Percentiles rank a stretch among this genome's conserved stretches.
Conservation (phyloP, 805 yeast species). For the Grigorovia yakushimaensis region DNA sequence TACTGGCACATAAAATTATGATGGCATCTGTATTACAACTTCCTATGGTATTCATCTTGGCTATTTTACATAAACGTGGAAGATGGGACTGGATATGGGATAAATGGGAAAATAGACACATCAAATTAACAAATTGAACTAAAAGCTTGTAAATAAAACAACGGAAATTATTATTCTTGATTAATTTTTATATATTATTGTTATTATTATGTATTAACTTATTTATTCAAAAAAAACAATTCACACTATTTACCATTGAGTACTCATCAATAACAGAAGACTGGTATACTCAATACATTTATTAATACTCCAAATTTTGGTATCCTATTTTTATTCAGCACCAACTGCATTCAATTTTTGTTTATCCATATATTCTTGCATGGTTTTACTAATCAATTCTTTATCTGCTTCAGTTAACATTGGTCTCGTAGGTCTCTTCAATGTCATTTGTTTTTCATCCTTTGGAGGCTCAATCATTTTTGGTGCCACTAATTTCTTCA, state of each 20-base stretch:
- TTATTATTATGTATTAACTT: too few relatives aligned
- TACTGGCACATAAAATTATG: slow-evolving; percentile 74
- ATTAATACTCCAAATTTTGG: too few relatives aligned
- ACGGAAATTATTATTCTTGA: too few relatives aligned
- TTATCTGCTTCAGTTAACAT: slow-evolving; percentile 34
- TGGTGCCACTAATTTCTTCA: slow-evolving; percentile 56
- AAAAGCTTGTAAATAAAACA: too few relatives aligned
- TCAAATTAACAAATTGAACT: background rate
- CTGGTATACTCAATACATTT: too few relatives aligned
- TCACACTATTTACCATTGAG: too few relatives aligned
- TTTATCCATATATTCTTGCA: slow-evolving; percentile 29
- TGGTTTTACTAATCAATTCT: slow-evolving; percentile 35
- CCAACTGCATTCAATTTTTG: slow-evolving; percentile 4
- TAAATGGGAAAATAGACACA: background rate
- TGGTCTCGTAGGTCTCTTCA: slow-evolving; percentile 31
- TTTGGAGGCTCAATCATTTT: slow-evolving; percentile 59
- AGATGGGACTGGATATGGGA: slow-evolving; percentile 71
- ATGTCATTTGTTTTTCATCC: slow-evolving; percentile 39
- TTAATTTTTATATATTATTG: too few relatives aligned
- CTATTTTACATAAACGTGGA: slow-evolving; percentile 91
- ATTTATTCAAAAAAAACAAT: too few relatives aligned
- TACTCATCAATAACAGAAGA: too few relatives aligned
- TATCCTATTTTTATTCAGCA: too few relatives aligned
- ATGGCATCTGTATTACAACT: slow-evolving; percentile 94
- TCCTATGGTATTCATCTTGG: slow-evolving; percentile 80